Conservation (phyloP, 2,329 filamentous ascomycete species). For the Trichoderma pleuroti region DNA sequence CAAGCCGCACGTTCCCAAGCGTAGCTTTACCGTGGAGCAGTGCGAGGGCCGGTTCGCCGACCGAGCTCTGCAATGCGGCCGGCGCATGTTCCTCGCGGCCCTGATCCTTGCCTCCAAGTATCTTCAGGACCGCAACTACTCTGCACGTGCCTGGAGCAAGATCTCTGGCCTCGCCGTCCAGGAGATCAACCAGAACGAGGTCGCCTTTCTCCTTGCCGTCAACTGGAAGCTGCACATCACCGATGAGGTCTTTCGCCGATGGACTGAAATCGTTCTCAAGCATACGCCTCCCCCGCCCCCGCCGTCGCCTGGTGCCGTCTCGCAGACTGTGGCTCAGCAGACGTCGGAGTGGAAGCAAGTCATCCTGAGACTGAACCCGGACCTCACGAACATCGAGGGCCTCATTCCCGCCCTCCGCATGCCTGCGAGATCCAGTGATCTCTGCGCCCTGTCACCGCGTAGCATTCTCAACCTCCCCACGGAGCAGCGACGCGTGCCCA, state of each 20-base stretch:
- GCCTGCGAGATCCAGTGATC: constrained; percentile 32
- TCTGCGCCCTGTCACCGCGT: constrained; percentile 39
- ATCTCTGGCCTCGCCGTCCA: constrained; percentile 91
- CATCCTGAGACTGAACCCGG: constrained; percentile 54
- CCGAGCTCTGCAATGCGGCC: constrained; percentile 87
- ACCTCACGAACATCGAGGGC: constrained; percentile 56
- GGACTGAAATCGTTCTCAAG: constrained; percentile 88
- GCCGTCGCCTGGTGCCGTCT: constrained; percentile 48
- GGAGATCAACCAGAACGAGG: constrained; percentile 97
- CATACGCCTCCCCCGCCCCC: constrained; percentile 70
- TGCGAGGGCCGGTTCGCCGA: constrained; percentile 65
- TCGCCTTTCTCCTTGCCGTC: constrained; percentile 83
- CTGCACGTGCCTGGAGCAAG: constrained; percentile 96
- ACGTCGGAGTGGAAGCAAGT: constrained; percentile 56
- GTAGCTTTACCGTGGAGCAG: constrained; percentile 85
- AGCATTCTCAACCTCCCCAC: constrained; percentile 43
- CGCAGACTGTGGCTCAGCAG: constrained; percentile 44
- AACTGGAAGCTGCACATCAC: constrained; percentile 95
- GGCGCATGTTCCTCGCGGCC: constrained; percentile 94
- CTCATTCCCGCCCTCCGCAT: constrained; percentile 39
- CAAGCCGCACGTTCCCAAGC: constrained; percentile 79
- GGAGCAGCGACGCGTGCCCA: constrained; percentile 30
- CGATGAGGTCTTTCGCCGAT: constrained; percentile 82
- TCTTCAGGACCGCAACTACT: constrained; percentile 96
- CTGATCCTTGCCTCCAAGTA: constrained; percentile 97